Conservation (phyloP, 352 stramenopile genomes). For the Globisporangium acanthophoron region DNA sequence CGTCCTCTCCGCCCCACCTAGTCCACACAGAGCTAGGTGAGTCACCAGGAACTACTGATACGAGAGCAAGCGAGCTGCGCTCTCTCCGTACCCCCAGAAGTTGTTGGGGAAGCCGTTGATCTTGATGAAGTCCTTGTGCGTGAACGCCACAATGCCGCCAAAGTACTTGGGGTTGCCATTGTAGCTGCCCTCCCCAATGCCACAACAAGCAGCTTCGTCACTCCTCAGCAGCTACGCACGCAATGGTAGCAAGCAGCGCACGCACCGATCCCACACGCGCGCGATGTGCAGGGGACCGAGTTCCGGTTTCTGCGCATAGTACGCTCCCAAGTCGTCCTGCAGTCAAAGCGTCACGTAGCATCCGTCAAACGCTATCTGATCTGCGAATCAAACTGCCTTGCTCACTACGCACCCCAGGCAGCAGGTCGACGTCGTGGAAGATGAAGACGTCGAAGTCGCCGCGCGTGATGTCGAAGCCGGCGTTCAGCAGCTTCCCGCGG, state of each 20-base stretch:
- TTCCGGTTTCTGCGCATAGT: constrained; percentile 66
- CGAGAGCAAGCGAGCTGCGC: not conserved
- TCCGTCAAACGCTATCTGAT: too few species aligned
- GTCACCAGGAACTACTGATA: not conserved
- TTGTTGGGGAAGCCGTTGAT: constrained; percentile 96
- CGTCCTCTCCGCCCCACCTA: constrained; percentile 47
- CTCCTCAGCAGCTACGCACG: not conserved
- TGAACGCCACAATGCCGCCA: constrained; percentile 91
- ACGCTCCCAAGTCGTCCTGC: constrained; percentile 64
- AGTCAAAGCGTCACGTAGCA: not conserved
- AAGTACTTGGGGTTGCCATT: constrained; percentile 94
- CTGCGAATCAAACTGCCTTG: not conserved
- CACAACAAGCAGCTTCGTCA: not conserved
- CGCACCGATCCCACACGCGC: constrained; percentile 84
- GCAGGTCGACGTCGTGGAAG: constrained; percentile 96
- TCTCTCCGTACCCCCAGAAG: constrained; percentile 76
- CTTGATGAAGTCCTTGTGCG: constrained; percentile 77
- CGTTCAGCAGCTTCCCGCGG: constrained; percentile 95
- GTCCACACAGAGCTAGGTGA: not conserved
- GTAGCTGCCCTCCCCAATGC: constrained; percentile 42
- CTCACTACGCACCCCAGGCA: constrained; percentile 48
- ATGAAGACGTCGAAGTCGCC: constrained; percentile 87
- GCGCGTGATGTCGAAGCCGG: constrained; percentile 89
- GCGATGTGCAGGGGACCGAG: constrained; percentile 91
- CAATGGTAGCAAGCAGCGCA: not conserved